Base-by-base conservation (phyloP, 352 stramenopile genomes). In the Globisporangium uncinulatum region DNA sequence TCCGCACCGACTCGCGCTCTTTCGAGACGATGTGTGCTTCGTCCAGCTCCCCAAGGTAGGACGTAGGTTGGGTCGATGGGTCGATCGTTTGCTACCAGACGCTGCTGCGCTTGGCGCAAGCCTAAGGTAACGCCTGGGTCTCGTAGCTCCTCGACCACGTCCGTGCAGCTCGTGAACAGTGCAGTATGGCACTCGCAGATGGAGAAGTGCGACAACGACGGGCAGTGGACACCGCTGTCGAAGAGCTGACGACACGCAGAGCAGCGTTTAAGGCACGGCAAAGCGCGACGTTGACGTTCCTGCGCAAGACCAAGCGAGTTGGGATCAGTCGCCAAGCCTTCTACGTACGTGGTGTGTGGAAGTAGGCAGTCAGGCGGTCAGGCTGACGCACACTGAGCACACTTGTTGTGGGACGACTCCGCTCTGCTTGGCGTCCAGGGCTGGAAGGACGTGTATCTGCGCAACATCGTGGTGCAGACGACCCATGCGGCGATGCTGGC, bases 401-500 rank as follows among this genome's bases (percentile, higher is more conserved):
- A 29, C 24, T 29, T 1, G 24, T 29, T 29, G 24, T n/a, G 9
- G 5, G 42, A 24, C 17, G 21, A 34, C 14, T 39, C 34, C 15
- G 39, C 9, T 15, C 10, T 50, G 36, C 29, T 21, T 37, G 15
- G 6, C 24, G 20, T 51, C 1, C 42, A 81, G 69, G 61, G 61
- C 3, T 89, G 76, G 74, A 89, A 86, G 44, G 73, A 86, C 9
- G 51, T 69, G 6, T 77, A 80, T 41, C 51, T 87, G 45, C 65
- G 74, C 17, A 71, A 61, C 10, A 53, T 84, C 3, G 66, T 86
- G 0, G 74, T 66, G 1, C 68, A 89, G 49, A 79, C 74, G n/a
- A 87, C 76, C 19, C 79, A 89, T 51, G 73, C 74, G 1, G 79
- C 76, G 21, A 86, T 89, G 79, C 53, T 87, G 3, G 74, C 62